These are phyloP conservation scores for Scheffersomyces stambukii DNA, from an alignment of 1,139 yeast species.

Conservation along the genomic window DNA sequence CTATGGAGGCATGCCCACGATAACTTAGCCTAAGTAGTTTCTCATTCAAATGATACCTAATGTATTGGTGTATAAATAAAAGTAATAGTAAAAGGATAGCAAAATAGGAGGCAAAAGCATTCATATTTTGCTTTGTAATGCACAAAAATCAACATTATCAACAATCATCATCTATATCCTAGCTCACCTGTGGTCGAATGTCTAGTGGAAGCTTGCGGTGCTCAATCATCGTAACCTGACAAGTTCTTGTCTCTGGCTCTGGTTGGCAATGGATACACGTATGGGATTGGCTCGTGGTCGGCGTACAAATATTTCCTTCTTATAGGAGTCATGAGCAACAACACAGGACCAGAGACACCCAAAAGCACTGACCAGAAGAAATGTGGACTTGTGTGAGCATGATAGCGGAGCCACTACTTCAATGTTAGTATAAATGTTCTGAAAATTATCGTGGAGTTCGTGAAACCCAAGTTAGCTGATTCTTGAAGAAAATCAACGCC, in stretches of 20 bases:
- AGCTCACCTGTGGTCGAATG: too few relatives aligned
- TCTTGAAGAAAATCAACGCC: too few relatives aligned
- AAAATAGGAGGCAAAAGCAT: constrained; percentile 1
- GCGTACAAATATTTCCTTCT: constrained; percentile 66
- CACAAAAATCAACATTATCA: constrained; percentile 1
- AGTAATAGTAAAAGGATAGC: too few relatives aligned
- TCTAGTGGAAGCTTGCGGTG: too few relatives aligned
- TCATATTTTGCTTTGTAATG: background rate
- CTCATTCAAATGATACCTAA: too few relatives aligned
- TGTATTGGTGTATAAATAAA: too few relatives aligned
- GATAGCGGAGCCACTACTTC: constrained; percentile 68
- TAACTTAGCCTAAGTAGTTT: too few relatives aligned
- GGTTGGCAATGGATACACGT: constrained; percentile 62
- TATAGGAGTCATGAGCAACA: constrained; percentile 60
- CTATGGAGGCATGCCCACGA: too few relatives aligned
- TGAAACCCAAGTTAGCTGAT: too few relatives aligned
- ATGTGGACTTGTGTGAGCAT: constrained; percentile 78
- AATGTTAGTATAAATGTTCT: constrained; percentile 6
- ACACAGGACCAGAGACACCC: constrained; percentile 66
- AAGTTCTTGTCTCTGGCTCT: constrained; percentile 49
- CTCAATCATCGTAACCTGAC: constrained; percentile 54
- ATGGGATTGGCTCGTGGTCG: constrained; percentile 68
- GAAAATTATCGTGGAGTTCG: too few relatives aligned
- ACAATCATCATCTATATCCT: too few relatives aligned
- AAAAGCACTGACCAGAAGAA: constrained; percentile 65